Evolutionary conservation across 192 early-diverging fungal species (phyloP).

Genomic region (Kappamyces sp.): DNA sequence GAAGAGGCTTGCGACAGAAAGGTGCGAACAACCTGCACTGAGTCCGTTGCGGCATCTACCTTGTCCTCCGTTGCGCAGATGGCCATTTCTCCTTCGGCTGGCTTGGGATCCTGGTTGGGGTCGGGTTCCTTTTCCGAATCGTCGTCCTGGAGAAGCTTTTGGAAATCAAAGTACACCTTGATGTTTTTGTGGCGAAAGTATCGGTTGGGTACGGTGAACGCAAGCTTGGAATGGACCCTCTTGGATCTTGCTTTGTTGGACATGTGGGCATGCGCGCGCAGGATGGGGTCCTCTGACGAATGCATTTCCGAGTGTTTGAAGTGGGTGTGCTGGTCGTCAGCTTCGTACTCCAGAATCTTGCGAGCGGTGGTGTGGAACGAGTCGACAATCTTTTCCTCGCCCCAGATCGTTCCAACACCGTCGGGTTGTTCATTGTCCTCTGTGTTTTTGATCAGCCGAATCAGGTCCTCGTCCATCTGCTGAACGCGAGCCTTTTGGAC

Average conservation of each 20-base stretch:
- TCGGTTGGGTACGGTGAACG: too few relatives aligned
- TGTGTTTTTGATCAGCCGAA: not conserved
- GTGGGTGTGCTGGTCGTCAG: too few relatives aligned
- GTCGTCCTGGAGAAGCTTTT: not conserved
- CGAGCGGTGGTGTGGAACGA: too few relatives aligned
- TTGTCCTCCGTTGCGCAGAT: slow-evolving; percentile 3
- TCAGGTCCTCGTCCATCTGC: not conserved
- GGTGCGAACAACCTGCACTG: slow-evolving; percentile 17
- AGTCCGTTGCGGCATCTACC: slow-evolving; percentile 9
- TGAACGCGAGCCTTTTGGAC: not conserved
- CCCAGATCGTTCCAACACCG: not conserved
- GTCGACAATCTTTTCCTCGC: not conserved
- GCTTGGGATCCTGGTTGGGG: not conserved
- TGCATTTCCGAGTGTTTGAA: too few relatives aligned
- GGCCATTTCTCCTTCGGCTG: slow-evolving; percentile 1
- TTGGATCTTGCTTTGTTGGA: too few relatives aligned
- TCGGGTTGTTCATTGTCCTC: not conserved
- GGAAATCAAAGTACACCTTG: slow-evolving; percentile 13
- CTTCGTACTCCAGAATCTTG: too few relatives aligned
- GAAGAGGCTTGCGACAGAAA: slow-evolving; percentile 31
- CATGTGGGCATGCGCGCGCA: too few relatives aligned
- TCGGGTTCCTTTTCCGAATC: slow-evolving; percentile 9
- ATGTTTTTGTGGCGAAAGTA: not conserved
- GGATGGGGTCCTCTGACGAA: too few relatives aligned
- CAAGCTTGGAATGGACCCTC: too few relatives aligned